Evolutionary conservation across 2,329 filamentous ascomycete species (phyloP).

Genomic region (Fusarium liriodendri): DNA sequence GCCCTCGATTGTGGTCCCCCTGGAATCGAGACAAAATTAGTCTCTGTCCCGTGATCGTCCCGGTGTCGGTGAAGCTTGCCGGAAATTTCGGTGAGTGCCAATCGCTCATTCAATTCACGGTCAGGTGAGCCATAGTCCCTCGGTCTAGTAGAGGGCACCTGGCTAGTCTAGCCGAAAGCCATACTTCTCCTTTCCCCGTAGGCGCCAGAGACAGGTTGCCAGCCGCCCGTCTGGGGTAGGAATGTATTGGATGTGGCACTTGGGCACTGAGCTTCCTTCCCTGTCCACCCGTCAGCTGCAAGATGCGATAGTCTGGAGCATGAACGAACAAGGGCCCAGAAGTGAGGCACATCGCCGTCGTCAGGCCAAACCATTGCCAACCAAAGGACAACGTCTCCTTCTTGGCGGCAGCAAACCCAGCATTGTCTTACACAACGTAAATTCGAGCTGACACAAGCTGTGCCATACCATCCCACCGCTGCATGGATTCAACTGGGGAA

Average conservation of each 20-base stretch:
- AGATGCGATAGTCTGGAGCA: conserved; percentile 16
- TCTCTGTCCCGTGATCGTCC: conserved; percentile 36
- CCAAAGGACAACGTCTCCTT: conserved; percentile 22
- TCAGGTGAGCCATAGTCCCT: conserved; percentile 36
- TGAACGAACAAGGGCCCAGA: conserved; percentile 15
- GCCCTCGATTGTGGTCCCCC: conserved; percentile 21
- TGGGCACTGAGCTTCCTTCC: background rate
- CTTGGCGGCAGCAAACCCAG: conserved; percentile 37
- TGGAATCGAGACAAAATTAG: conserved; percentile 30
- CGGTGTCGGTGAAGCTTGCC: conserved; percentile 37
- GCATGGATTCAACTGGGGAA: conserved; percentile 12
- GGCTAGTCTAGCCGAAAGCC: conserved; percentile 23
- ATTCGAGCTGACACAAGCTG: conserved; percentile 39
- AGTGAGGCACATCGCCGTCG: conserved; percentile 15
- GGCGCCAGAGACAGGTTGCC: conserved; percentile 7
- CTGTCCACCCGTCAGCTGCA: conserved; percentile 9
- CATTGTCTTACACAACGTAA: conserved; percentile 39
- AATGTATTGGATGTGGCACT: background rate
- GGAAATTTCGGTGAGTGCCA: conserved; percentile 42
- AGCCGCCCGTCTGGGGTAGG: conserved; percentile 38
- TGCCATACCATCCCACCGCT: conserved; percentile 3
- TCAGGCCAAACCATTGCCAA: conserved; percentile 19
- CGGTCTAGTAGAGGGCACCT: conserved; percentile 19
- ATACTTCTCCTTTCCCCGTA: conserved; percentile 9
- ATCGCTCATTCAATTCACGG: conserved; percentile 20